Conservation (phyloP, 2,329 filamentous ascomycete genomes). For the Phoma herbarum region DNA sequence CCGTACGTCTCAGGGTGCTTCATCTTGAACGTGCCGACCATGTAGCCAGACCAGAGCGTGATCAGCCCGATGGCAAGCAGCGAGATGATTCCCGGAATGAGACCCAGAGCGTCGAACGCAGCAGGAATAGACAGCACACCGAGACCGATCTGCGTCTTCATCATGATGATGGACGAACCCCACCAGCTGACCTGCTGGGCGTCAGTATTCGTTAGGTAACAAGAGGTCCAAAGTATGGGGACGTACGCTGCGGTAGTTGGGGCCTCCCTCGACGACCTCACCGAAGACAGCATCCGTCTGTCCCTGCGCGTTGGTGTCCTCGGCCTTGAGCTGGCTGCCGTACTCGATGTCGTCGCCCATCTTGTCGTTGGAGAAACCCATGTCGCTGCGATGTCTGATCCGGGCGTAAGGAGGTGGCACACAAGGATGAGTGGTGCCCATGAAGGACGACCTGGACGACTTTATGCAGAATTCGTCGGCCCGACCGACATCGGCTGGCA, state of each 20-base stretch:
- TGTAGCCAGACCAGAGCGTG: slow-evolving; percentile 59
- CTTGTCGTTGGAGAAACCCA: slow-evolving; percentile 17
- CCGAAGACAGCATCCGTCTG: slow-evolving; percentile 23
- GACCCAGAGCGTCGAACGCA: slow-evolving; percentile 56
- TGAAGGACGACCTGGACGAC: not conserved
- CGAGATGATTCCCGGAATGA: slow-evolving; percentile 58
- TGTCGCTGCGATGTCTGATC: not conserved
- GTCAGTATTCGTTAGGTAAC: slow-evolving; percentile 2
- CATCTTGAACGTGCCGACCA: slow-evolving; percentile 61
- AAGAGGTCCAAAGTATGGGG: not conserved
- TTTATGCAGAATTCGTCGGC: slow-evolving; percentile 24
- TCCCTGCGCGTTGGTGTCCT: slow-evolving; percentile 16
- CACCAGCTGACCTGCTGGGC: slow-evolving; percentile 28
- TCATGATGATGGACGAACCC: slow-evolving; percentile 31
- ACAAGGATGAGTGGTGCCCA: not conserved
- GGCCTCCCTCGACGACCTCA: slow-evolving; percentile 23
- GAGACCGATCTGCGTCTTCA: slow-evolving; percentile 38
- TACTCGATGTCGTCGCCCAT: slow-evolving; percentile 19
- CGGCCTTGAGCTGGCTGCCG: slow-evolving; percentile 18
- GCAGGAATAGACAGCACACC: slow-evolving; percentile 58
- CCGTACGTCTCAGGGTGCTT: slow-evolving; percentile 63
- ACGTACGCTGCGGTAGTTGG: slow-evolving; percentile 24
- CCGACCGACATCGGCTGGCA: slow-evolving; percentile 23
- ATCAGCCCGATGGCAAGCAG: slow-evolving; percentile 52
- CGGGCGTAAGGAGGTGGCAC: slow-evolving; percentile 4